A percentile compares a stretch with the other conserved stretches of the same genome.
phyloP scores from a whole-genome alignment of 352 stramenopile genomes.

The Phytophthora quininea region DNA sequence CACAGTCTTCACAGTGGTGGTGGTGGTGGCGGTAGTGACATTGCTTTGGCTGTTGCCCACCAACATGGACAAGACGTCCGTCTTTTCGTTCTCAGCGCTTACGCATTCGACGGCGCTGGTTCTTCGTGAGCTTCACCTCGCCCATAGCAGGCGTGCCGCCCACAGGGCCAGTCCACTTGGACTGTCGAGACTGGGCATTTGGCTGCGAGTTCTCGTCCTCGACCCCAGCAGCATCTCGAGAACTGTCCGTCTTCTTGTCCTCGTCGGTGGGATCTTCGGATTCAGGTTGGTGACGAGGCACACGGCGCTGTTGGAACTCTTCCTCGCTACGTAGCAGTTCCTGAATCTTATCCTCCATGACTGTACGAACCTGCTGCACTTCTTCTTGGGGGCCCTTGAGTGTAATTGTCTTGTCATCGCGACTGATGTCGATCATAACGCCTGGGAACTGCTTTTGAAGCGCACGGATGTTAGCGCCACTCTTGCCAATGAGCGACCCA shows the following conservation, averaged over 20 bases:
- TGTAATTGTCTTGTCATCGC: constrained; percentile 50
- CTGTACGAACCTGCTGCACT: constrained; percentile 54
- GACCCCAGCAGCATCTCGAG: constrained; percentile 8
- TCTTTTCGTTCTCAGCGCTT: constrained; percentile 83
- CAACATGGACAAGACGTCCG: constrained; percentile 69
- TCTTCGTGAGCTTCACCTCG: constrained; percentile 72
- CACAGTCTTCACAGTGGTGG: constrained; percentile 25
- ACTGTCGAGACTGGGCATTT: constrained; percentile 22
- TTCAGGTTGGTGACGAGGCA: constrained; percentile 38
- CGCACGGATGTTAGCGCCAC: constrained; percentile 72
- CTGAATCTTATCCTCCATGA: constrained; percentile 79
- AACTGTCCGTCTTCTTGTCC: constrained; percentile 26
- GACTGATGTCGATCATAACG: constrained; percentile 72
- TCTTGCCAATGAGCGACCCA: constrained; percentile 81
- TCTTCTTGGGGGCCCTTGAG: constrained; percentile 61
- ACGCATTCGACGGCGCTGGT: constrained; percentile 78
- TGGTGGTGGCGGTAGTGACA: constrained; percentile 25
- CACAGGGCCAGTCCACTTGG: constrained; percentile 32
- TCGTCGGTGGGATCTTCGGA: constrained; percentile 33
- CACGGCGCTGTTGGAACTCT: constrained; percentile 50
- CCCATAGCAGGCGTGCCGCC: constrained; percentile 43
- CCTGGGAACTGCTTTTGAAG: constrained; percentile 68
- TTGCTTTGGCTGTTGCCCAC: constrained; percentile 32
- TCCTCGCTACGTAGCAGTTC: constrained; percentile 62
- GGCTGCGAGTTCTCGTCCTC: constrained; percentile 46